These are phyloP conservation scores for Populus alba DNA, from an alignment of 345 rosid genomes.

Conservation along the genomic window DNA sequence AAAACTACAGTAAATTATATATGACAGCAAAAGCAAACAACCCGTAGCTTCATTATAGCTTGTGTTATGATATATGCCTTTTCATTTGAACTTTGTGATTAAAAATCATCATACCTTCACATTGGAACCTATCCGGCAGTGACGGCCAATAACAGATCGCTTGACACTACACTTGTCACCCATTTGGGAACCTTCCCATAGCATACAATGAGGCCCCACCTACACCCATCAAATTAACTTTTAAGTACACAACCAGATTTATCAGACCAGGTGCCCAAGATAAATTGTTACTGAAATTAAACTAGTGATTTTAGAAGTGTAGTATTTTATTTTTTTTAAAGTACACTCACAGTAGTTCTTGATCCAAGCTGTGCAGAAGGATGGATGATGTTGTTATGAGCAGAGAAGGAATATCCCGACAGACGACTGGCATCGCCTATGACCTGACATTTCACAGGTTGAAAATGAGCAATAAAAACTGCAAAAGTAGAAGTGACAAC, in stretches of 20 bases:
- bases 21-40: background rate
- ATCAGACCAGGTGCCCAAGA: background rate
- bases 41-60: background rate
- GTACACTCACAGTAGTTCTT: conserved; percentile 61
- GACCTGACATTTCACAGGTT: conserved; percentile 46
- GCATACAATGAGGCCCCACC: conserved; percentile 93
- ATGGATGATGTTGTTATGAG: conserved; percentile 75
- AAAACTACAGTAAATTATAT: background rate
- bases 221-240: conserved; percentile 31
- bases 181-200: conserved; percentile 92
- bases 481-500: background rate
- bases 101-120: conserved; percentile 67
- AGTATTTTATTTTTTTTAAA: background rate
- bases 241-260: background rate
- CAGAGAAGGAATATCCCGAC: conserved; percentile 76
- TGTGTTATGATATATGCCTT: background rate
- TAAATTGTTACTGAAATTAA: background rate
- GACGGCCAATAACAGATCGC: conserved; percentile 93
- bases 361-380: conserved; percentile 81
- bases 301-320: background rate
- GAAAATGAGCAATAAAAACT: conserved; percentile 3
- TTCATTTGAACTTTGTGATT: background rate
- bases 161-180: conserved; percentile 96
- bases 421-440: conserved; percentile 82
- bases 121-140: conserved; percentile 92